Evolutionary conservation across 2,329 filamentous ascomycete species (phyloP).

Genomic region (Phialophora macrospora): DNA sequence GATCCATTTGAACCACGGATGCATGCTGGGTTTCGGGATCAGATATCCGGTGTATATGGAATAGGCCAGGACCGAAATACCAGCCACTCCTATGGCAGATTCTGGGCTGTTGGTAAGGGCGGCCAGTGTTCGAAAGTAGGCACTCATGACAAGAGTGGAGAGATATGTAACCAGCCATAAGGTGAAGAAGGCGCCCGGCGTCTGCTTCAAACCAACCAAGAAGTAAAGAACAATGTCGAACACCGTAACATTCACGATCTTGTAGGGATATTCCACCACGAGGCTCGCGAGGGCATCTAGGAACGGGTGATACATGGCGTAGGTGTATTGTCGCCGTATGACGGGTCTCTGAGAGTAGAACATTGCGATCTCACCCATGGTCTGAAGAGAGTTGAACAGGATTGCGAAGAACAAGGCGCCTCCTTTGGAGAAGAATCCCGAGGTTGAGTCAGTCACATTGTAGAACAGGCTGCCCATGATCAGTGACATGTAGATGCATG

Average conservation of each 20-base stretch:
- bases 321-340: slow-evolving; percentile 85
- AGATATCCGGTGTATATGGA: slow-evolving; percentile 51
- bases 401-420: slow-evolving; percentile 69
- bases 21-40: slow-evolving; percentile 55
- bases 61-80: too few species aligned
- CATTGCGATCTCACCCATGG: slow-evolving; percentile 71
- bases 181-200: slow-evolving; percentile 64
- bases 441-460: slow-evolving; percentile 60
- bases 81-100: too few species aligned
- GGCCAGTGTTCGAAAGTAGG: slow-evolving; percentile 61
- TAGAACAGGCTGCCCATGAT: slow-evolving; percentile 72
- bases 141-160: slow-evolving; percentile 63
- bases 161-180: slow-evolving; percentile 60
- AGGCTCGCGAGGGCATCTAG: slow-evolving; percentile 73
- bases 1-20: slow-evolving; percentile 65
- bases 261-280: slow-evolving; percentile 57
- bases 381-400: slow-evolving; percentile 64
- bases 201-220: slow-evolving; percentile 62
- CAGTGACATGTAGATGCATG: slow-evolving; percentile 63
- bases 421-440: slow-evolving; percentile 66
- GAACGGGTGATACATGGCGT: slow-evolving; percentile 86
- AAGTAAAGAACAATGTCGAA: slow-evolving; percentile 68
- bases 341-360: slow-evolving; percentile 88
- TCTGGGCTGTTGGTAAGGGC: slow-evolving; percentile 54
- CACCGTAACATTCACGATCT: slow-evolving; percentile 63